Conservation (phyloP, 2,329 filamentous ascomycete species). For the Metarhizium guizhouense region DNA sequence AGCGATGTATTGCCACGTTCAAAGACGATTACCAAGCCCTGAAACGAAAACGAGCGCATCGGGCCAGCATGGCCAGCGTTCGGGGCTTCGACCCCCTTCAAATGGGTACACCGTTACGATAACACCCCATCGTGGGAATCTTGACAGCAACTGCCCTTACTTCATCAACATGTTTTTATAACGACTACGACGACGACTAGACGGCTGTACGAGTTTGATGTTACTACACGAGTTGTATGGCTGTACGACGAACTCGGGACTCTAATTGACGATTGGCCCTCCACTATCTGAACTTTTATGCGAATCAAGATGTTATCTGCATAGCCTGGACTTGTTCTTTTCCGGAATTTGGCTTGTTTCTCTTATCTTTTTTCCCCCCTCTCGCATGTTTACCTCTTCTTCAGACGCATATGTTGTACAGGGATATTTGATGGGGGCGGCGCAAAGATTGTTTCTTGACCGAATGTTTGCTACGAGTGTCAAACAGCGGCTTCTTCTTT, state of each 20-base stretch:
- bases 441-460: too few relatives aligned
- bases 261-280: not conserved
- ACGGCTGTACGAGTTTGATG: slow-evolving; percentile 5
- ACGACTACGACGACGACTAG: slow-evolving; percentile 2
- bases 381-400: not conserved
- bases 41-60: slow-evolving; percentile 34
- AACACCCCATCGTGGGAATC: not conserved
- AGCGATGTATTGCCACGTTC: slow-evolving; percentile 51
- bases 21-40: slow-evolving; percentile 48
- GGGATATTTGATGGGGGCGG: too few relatives aligned
- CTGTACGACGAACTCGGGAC: not conserved
- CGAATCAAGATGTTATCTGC: not conserved
- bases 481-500: not conserved
- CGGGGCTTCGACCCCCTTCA: slow-evolving; percentile 18
- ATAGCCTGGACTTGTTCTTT: not conserved
- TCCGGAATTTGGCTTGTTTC: not conserved
- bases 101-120: slow-evolving; percentile 13
- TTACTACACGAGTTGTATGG: not conserved
- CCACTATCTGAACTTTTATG: not conserved
- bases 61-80: slow-evolving; percentile 20
- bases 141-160: not conserved
- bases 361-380: not conserved
- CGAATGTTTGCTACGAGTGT: not conserved
- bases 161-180: not conserved
- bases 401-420: too few relatives aligned